Evolutionary conservation across 1,284 basidiomycete species (phyloP).

Genomic region (Rhodotorula sp.): DNA sequence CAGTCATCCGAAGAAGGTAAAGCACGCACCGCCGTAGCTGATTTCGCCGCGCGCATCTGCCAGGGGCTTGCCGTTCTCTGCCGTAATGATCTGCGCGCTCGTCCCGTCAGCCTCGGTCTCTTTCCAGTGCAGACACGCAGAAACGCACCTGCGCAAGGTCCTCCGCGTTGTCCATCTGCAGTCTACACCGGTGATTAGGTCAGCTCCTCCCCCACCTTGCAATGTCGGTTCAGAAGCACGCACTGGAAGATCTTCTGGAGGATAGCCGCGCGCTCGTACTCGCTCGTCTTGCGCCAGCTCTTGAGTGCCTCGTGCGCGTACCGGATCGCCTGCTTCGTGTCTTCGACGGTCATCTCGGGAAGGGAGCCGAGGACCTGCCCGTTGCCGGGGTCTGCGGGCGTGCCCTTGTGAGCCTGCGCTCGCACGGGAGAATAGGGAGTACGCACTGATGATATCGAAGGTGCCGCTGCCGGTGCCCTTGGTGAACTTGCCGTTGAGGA

Average conservation of each 20-base stretch:
- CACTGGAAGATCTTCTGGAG: slow-evolving; percentile 44
- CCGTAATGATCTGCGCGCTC: slow-evolving; percentile 55
- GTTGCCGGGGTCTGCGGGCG: slow-evolving; percentile 73
- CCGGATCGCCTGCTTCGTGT: slow-evolving; percentile 76
- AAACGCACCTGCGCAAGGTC: slow-evolving; percentile 64
- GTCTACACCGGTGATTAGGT: slow-evolving; percentile 1
- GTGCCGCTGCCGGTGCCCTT: slow-evolving; percentile 70
- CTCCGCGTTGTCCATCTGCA: slow-evolving; percentile 57
- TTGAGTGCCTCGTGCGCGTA: slow-evolving; percentile 75
- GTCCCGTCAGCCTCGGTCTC: neutral
- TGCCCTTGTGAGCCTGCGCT: too few species aligned
- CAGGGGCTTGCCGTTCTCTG: slow-evolving; percentile 90
- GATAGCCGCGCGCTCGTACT: slow-evolving; percentile 66
- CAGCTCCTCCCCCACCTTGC: neutral
- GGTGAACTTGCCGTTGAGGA: slow-evolving; percentile 80
- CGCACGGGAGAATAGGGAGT: neutral
- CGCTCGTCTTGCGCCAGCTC: slow-evolving; percentile 76
- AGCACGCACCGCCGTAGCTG: slow-evolving; percentile 37
- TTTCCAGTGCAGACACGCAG: accelerated
- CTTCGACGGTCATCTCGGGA: slow-evolving; percentile 80
- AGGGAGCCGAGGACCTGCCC: slow-evolving; percentile 74
- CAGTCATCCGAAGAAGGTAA: neutral
- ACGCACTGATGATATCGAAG: slow-evolving; percentile 70
- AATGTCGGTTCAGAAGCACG: neutral
- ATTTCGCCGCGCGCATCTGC: slow-evolving; percentile 64